Base-by-base conservation (phyloP, 768 basidiomycete genomes). In the Clitopilus passeckerianus region DNA sequence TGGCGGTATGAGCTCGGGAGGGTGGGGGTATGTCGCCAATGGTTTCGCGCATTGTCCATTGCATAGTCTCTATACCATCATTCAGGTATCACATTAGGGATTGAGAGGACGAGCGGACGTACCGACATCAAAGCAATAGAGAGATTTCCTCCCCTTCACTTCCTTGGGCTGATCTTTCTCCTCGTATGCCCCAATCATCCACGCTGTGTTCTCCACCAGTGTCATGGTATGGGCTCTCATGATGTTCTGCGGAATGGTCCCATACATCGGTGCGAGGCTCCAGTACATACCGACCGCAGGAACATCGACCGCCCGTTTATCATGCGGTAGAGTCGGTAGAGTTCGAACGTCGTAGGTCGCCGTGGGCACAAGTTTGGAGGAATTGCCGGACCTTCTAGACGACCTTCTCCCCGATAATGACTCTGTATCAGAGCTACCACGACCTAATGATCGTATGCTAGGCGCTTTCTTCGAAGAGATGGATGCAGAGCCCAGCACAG, bases 151-250 rank as follows among this genome's bases (percentile, higher is more conserved):
- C 7, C 46, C 46, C 20, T 18, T 50, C 5, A 93, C 80, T 58
- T 94, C 92, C 64, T 79, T 82, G 72, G 82, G 86, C 59, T 84
- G 86, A 15, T 85, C 86, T 66, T 82, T 83, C 60, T 90, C 90
- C 62, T 95, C 93, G 62, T 91, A 93, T 1, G 94, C 95, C 8
- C 94, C 94, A 65, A 95, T 89, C 27, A 95, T 66, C 92, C 93
- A 98, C 0, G 89, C 90, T 33, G 84, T 77, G 46, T 86, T 82
- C 60, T 95, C 93, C 18, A 95, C 86, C 52, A 95, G 75, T 0
- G 90, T 95, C 44, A 89, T 88, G 5, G 83, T 91, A 68, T 95
- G 93, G 1, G 92, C 90, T 4, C 93, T 83, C 75, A 95, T 83
- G 9, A 81, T 82, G 56, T 83, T 80, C 65, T 76, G 81, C 1